Evolutionary conservation across 345 rosid genomes (phyloP).

Genomic region (Bruguiera gymnorhiza): DNA sequence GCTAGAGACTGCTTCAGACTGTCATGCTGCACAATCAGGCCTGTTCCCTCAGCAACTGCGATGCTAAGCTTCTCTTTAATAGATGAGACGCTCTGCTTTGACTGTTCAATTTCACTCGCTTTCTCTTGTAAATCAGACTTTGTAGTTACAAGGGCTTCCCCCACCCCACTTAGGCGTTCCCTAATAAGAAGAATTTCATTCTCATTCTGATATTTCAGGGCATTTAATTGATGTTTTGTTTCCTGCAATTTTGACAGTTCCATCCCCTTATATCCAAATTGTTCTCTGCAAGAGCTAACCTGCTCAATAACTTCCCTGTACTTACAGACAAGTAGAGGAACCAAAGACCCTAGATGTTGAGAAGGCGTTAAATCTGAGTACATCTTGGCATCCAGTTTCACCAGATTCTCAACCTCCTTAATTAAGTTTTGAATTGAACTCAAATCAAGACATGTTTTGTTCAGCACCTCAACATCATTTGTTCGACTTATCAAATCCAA

Average conservation of each 20-base stretch:
- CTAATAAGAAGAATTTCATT: slow-evolving; percentile 49
- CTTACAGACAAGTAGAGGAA: slow-evolving; percentile 62
- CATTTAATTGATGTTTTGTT: slow-evolving; percentile 37
- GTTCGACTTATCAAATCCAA: slow-evolving; percentile 45
- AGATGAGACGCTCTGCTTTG: slow-evolving; percentile 70
- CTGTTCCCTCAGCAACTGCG: slow-evolving; percentile 94
- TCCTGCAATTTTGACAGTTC: slow-evolving; percentile 52
- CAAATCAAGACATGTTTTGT: slow-evolving; percentile 42
- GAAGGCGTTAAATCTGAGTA: slow-evolving; percentile 39
- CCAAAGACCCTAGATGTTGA: slow-evolving; percentile 54
- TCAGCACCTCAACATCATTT: slow-evolving; percentile 53
- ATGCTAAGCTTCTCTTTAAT: slow-evolving; percentile 92
- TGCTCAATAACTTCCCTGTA: slow-evolving; percentile 46
- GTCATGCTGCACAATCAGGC: slow-evolving; percentile 50
- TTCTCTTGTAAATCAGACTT: slow-evolving; percentile 56
- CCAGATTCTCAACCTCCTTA: slow-evolving; percentile 49
- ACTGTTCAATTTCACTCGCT: slow-evolving; percentile 62
- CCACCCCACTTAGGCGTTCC: slow-evolving; percentile 46
- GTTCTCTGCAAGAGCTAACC: slow-evolving; percentile 34
- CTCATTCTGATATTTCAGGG: slow-evolving; percentile 54
- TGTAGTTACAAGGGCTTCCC: slow-evolving; percentile 46
- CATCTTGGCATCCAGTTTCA: slow-evolving; percentile 41
- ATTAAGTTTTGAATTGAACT: slow-evolving; percentile 51
- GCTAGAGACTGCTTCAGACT: slow-evolving; percentile 24
- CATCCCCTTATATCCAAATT: slow-evolving; percentile 42